Percentiles rank a stretch among this genome's conserved stretches.
These are phyloP conservation scores for Pythium monospermum DNA, from an alignment of 352 stramenopile species.

Conservation along the genomic window DNA sequence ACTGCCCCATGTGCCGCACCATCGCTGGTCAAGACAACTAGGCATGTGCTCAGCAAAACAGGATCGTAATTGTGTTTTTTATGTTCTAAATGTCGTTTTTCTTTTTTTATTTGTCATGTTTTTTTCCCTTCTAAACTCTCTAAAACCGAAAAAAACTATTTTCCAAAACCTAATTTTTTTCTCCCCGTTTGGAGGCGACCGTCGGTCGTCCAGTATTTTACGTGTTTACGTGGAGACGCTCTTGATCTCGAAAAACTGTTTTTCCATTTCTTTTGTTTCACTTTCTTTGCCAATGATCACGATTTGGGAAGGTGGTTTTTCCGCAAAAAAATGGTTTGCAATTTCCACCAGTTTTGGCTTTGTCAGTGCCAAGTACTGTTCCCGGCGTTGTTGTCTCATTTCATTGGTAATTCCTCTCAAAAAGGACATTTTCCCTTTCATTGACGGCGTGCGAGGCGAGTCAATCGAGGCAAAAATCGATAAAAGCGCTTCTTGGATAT, in stretches of 20 bases:
- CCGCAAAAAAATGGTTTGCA: constrained; percentile 46
- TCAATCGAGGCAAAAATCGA: constrained; percentile 75
- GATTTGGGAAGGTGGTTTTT: constrained; percentile 27
- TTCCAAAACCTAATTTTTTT: no score
- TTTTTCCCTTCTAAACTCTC: no score
- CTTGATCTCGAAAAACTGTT: constrained; percentile 19
- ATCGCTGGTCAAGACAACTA: constrained; percentile 52
- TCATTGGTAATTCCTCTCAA: constrained; percentile 80
- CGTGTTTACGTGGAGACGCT: neutral
- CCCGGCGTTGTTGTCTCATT: constrained; percentile 65
- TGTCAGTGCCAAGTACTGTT: constrained; percentile 57
- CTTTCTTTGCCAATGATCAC: constrained; percentile 68
- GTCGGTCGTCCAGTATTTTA: no score
- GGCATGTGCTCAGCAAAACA: no score
- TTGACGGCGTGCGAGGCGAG: constrained; percentile 67
- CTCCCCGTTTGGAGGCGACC: no score
- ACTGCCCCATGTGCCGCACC: constrained; percentile 85
- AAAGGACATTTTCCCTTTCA: constrained; percentile 73
- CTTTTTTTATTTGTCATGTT: no score
- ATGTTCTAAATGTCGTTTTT: no score
- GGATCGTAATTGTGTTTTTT: no score
- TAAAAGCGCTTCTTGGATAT: constrained; percentile 76
- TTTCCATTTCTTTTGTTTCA: constrained; percentile 16
- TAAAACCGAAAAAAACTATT: no score
- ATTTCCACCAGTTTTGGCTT: constrained; percentile 44